Conservation (phyloP, 768 basidiomycete genomes). For the Heimioporus sp. region DNA sequence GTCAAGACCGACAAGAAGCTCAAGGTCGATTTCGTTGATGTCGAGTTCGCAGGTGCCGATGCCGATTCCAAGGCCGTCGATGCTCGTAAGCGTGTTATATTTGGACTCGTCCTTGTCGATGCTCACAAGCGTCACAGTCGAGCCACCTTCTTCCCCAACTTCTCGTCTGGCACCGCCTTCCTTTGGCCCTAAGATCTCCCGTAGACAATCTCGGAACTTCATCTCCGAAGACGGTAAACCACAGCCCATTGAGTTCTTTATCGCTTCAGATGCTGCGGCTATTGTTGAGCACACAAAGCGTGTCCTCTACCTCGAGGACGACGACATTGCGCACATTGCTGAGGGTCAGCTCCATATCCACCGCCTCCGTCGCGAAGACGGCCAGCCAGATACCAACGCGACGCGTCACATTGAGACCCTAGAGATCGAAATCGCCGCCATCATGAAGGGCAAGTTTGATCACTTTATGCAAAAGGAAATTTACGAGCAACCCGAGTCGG, state of each 20-base stretch:
- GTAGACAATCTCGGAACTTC: conserved; percentile 96
- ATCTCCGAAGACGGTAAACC: conserved; percentile 98
- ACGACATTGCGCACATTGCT: conserved; percentile 97
- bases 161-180: conserved; percentile 63
- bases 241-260: conserved; percentile 99
- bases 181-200: conserved; percentile 73
- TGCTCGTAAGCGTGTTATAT: conserved; percentile 34
- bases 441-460: conserved; percentile 99
- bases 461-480: conserved; percentile 99
- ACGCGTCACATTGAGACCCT: conserved; percentile 97
- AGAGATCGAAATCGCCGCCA: conserved; percentile 98
- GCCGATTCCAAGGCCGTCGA: conserved; percentile 45
- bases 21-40: conserved; percentile 99
- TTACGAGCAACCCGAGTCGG: conserved; percentile 98
- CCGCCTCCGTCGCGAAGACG: conserved; percentile 88
- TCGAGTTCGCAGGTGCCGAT: conserved; percentile 85
- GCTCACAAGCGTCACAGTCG: conserved; percentile 27
- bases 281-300: conserved; percentile 99
- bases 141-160: conserved; percentile 52
- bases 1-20: conserved; percentile 99
- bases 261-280: conserved; percentile 95
- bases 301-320: conserved; percentile 97
- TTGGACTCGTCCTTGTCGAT: not conserved
- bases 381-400: conserved; percentile 50
- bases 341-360: conserved; percentile 99